Evolutionary conservation across 352 stramenopile species (phyloP).

Genomic region (Phytophthora sp.): DNA sequence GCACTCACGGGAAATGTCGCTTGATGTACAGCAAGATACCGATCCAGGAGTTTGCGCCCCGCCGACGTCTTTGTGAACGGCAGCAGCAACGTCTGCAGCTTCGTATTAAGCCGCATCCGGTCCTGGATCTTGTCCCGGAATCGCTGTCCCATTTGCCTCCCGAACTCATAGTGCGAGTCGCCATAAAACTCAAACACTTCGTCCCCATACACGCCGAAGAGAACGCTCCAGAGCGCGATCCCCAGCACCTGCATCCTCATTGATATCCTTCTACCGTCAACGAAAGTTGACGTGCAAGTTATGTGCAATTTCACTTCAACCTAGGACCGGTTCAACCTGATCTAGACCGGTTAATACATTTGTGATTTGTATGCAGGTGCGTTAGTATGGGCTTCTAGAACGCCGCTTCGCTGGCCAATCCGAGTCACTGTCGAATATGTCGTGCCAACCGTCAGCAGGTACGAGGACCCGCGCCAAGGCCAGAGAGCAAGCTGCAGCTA

Average conservation of each 20-base stretch:
- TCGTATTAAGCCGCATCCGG: slow-evolving; percentile 46
- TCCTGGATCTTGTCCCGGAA: slow-evolving; percentile 60
- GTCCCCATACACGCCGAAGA: slow-evolving; percentile 30
- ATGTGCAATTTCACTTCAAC: slow-evolving; percentile 14
- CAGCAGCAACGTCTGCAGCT: slow-evolving; percentile 67
- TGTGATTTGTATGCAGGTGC: slow-evolving; percentile 16
- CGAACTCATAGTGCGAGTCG: slow-evolving; percentile 74
- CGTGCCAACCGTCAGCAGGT: slow-evolving; percentile 6
- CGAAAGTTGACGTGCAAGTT: background rate
- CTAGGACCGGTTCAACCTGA: background rate
- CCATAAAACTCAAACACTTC: slow-evolving; percentile 61
- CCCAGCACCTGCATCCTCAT: background rate
- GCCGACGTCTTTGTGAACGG: slow-evolving; percentile 51
- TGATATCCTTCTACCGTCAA: background rate
- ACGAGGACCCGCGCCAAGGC: background rate
- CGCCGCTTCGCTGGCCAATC: slow-evolving; percentile 16
- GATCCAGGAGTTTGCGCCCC: slow-evolving; percentile 45
- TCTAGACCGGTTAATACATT: slow-evolving; percentile 15
- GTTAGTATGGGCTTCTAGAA: slow-evolving; percentile 31
- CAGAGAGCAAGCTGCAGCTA: slow-evolving; percentile 18
- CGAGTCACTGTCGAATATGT: slow-evolving; percentile 27
- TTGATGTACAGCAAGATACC: slow-evolving; percentile 57
- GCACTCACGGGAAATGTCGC: slow-evolving; percentile 56
- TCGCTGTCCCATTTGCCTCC: slow-evolving; percentile 46
- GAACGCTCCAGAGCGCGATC: background rate